Evolutionary conservation across 139 green algal species (phyloP), one percentile per base, ranked within the genome.

Genomic region (Picochlorum sp.): DNA sequence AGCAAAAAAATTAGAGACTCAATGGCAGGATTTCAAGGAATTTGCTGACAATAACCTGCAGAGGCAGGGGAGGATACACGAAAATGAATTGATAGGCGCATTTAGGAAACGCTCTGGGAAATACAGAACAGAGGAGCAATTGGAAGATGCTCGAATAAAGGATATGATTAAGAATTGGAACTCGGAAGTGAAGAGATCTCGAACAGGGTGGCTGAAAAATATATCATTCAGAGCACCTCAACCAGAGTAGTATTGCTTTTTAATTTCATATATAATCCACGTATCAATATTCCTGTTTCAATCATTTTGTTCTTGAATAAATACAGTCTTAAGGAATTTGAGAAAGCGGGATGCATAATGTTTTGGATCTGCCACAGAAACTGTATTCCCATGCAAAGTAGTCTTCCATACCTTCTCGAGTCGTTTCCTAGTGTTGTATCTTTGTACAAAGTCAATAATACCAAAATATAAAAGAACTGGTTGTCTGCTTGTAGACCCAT

Each of bases 371-470:
- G 76, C 59, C 16, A 83, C 76, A 1, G 66, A 82, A 3, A 91
- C 79, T 1, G 61, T 63, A 30, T 66, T 59, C n/a, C 70, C 67
- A 43, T 81, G 63, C 49, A 88, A 24, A 8, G 76, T 25, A 4
- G 50, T 55, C 73, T 91, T 93, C 40, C 72, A 60, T 3, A 44
- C 26, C 44, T 77, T 72, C 67, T 93, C 84, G 28, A 81, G 9
- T 18, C 57, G 47, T 70, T 93, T 93, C 20, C 67, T 49, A 10
- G 67, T 13, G 16, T 77, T 79, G 56, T 89, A 92, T n/a, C 84
- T 66, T 65, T 92, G 83, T 22, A 87, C 63, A 31, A 89, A 85
- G 57, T 90, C 80, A 40, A 91, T 85, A 65, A 92, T 85, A 28
- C 80, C 83, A 52, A 89, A 85, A 67, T 77, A 80, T 0, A 91